Percentiles rank a stretch among this genome's conserved stretches.
Conservation (phyloP, 305 asterid genomes). For the Solanum aculeatissimum region DNA sequence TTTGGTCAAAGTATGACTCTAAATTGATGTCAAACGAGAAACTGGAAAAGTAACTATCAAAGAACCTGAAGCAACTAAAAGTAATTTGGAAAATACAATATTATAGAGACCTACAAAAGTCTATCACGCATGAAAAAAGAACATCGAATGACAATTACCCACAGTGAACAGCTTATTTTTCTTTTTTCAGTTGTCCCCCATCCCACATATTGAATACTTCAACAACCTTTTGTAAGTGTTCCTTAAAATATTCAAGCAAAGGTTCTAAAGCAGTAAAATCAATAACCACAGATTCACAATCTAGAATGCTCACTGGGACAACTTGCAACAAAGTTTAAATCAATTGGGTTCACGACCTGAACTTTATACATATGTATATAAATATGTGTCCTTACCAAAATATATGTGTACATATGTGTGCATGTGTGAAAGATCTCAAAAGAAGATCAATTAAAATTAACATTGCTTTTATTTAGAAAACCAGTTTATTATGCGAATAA, state of each 20-base stretch:
- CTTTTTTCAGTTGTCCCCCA: background rate
- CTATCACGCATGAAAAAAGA: background rate
- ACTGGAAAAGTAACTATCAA: background rate
- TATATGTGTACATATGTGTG: background rate
- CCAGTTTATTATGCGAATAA: background rate
- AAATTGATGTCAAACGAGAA: background rate
- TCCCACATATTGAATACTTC: background rate
- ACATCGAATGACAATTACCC: background rate
- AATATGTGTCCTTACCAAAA: background rate
- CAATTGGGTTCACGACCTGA: background rate
- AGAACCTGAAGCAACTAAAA: background rate
- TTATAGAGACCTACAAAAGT: background rate
- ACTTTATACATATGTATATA: background rate
- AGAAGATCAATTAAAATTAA: background rate
- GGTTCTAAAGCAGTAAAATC: background rate
- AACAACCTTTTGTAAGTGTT: background rate
- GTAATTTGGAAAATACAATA: background rate
- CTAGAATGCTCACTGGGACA: background rate
- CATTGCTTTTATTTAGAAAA: background rate
- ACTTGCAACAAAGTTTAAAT: background rate
- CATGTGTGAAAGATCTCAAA: background rate
- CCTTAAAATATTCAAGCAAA: background rate
- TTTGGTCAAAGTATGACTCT: background rate
- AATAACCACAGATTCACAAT: background rate
- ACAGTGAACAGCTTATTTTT: background rate